phyloP scores from a whole-genome alignment of 805 yeast species.

The Grigorovia yakushimaensis region DNA sequence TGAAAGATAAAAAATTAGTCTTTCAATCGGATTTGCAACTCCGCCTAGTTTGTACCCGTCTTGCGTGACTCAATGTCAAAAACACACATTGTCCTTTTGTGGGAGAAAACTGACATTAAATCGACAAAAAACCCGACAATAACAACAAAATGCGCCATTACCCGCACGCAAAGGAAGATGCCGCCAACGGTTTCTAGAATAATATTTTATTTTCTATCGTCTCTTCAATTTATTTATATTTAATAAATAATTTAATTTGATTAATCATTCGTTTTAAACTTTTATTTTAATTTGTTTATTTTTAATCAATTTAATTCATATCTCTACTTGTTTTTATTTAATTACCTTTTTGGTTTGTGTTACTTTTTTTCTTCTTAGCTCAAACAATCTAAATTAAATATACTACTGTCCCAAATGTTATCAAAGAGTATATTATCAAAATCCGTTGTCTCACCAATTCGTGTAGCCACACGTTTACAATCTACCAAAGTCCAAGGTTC shows the following conservation, averaged over 20 bases:
- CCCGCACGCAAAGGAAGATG: background rate
- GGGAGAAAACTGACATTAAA: too few species aligned
- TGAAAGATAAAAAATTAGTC: too few species aligned
- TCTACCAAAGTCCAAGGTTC: slow-evolving; percentile 30
- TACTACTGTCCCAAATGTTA: slow-evolving; percentile 10
- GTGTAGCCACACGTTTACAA: slow-evolving; percentile 27
- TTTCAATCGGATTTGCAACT: background rate
- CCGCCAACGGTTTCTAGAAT: background rate
- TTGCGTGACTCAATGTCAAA: background rate
- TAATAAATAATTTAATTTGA: background rate
- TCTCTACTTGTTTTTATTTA: too few species aligned
- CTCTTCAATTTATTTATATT: background rate
- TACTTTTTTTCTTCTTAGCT: too few species aligned
- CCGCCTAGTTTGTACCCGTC: background rate
- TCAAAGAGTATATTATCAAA: slow-evolving; percentile 18
- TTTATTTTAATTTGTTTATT: background rate
- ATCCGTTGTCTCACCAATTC: slow-evolving; percentile 10
- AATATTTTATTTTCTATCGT: background rate
- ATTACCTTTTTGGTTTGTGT: too few species aligned
- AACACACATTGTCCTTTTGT: background rate
- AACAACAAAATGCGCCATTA: background rate
- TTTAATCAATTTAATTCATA: background rate
- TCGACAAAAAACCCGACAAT: background rate
- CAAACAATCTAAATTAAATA: background rate
- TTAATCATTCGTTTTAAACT: background rate